phyloP scores from a whole-genome alignment of 2,329 filamentous ascomycete genomes.

The Cryphonectria naterciae region DNA sequence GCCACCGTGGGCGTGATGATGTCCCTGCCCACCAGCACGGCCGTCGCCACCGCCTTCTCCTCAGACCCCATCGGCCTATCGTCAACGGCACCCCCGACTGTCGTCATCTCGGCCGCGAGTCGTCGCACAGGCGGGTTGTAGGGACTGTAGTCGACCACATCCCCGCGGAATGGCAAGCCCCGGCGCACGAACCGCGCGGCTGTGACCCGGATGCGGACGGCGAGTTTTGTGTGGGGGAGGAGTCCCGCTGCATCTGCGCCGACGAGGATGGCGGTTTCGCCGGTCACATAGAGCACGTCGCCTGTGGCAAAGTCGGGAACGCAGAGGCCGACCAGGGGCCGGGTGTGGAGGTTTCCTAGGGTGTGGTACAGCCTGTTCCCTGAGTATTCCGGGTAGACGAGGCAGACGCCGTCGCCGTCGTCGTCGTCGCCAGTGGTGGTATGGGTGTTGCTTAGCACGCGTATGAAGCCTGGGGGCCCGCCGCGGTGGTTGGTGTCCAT shows the following conservation, averaged over 20 bases:
- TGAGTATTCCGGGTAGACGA: conserved; percentile 83
- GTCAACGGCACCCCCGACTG: background rate
- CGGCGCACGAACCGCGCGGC: conserved; percentile 64
- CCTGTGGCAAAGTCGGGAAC: conserved; percentile 77
- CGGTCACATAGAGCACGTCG: conserved; percentile 75
- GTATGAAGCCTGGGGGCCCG: conserved; percentile 73
- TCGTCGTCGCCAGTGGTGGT: conserved; percentile 34
- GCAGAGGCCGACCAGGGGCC: conserved; percentile 69
- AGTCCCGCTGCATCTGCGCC: conserved; percentile 64
- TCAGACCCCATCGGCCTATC: background rate
- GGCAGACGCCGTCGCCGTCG: conserved; percentile 44
- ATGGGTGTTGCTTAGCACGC: conserved; percentile 61
- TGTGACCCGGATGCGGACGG: conserved; percentile 67
- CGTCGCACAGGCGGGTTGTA: conserved; percentile 78
- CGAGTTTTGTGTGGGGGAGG: conserved; percentile 73
- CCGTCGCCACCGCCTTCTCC: conserved; percentile 40
- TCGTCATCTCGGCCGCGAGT: conserved; percentile 59
- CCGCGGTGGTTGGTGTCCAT: conserved; percentile 89
- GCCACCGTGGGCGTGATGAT: conserved; percentile 68
- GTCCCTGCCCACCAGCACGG: conserved; percentile 62
- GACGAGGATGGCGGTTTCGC: conserved; percentile 67
- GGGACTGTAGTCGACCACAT: conserved; percentile 63
- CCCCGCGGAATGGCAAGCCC: conserved; percentile 71
- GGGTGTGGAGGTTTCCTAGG: conserved; percentile 73
- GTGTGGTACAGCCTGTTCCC: conserved; percentile 86